These are phyloP conservation scores for Amoebophrya sp. DNA, from an alignment of 169 alveolate genomes.

Conservation along the genomic window DNA sequence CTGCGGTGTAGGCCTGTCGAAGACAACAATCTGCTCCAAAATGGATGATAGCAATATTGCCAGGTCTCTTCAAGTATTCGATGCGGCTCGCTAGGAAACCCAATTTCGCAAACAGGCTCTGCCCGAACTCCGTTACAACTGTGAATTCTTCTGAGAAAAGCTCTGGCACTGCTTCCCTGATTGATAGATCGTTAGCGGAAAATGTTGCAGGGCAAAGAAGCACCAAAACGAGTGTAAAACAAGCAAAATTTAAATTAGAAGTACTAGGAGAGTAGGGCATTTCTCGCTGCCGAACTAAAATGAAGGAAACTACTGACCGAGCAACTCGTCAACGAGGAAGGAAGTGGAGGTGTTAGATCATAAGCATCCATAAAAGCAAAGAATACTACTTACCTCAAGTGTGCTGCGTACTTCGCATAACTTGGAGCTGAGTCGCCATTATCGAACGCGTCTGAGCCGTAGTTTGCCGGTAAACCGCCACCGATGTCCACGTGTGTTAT, in stretches of 20 bases:
- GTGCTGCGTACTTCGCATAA: no score
- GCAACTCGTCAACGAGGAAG: no score
- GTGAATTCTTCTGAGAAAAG: not conserved
- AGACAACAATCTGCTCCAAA: not conserved
- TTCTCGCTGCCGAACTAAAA: not conserved
- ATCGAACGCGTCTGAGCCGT: not conserved
- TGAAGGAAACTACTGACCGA: no score
- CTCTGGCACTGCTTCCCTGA: not conserved
- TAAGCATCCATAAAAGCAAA: no score
- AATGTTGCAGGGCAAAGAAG: not conserved
- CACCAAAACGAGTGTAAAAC: no score
- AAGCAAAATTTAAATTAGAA: no score
- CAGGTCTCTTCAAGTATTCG: not conserved
- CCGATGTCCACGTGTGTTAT: not conserved
- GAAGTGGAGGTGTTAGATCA: no score
- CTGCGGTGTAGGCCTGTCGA: not conserved
- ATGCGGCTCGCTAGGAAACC: slow-evolving; percentile 11
- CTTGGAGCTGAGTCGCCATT: no score
- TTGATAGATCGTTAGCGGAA: not conserved
- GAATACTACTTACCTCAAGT: no score
- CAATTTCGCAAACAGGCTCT: not conserved
- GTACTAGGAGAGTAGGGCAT: no score
- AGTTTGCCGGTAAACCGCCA: not conserved
- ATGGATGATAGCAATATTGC: not conserved
- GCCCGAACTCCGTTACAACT: not conserved